Percentiles rank a stretch among this genome's conserved stretches.
Conservation (phyloP, 2,329 filamentous ascomycete genomes). For the Thielaviopsis cerberus region DNA sequence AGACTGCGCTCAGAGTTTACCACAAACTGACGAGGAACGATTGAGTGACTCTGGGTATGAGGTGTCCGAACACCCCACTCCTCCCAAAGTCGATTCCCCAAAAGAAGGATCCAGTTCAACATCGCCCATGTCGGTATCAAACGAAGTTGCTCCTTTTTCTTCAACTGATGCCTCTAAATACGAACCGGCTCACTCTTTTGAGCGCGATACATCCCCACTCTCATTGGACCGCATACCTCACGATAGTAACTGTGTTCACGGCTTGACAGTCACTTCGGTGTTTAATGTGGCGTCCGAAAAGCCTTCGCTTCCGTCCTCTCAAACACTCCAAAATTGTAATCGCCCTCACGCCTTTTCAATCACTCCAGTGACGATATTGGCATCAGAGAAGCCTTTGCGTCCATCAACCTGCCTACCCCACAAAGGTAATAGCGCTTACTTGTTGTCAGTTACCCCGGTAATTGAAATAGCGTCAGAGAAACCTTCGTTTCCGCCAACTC, state of each 20-base stretch:
- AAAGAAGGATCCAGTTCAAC: not conserved
- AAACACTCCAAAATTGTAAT: too few species aligned
- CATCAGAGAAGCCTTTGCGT: too few species aligned
- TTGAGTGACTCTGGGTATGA: not conserved
- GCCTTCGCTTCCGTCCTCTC: too few species aligned
- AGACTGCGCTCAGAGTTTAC: not conserved
- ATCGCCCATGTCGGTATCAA: not conserved
- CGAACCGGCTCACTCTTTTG: not conserved
- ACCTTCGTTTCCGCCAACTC: not conserved
- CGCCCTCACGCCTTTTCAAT: too few species aligned
- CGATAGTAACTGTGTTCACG: not conserved
- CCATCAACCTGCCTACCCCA: too few species aligned
- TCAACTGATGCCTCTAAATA: not conserved
- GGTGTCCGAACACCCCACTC: not conserved
- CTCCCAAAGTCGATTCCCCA: not conserved
- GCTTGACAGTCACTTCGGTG: too few species aligned
- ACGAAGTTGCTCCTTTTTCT: not conserved
- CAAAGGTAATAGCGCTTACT: too few species aligned
- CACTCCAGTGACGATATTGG: too few species aligned
- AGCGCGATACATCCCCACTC: not conserved
- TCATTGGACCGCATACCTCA: not conserved
- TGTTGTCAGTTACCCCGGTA: not conserved
- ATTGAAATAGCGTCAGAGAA: not conserved
- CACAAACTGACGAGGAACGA: not conserved
- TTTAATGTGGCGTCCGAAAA: too few species aligned